A percentile compares a stretch with the other conserved stretches of the same genome.
These are phyloP conservation scores for Berberis thunbergii DNA, from an alignment of 164 flowering plant genomes.

Conservation along the genomic window DNA sequence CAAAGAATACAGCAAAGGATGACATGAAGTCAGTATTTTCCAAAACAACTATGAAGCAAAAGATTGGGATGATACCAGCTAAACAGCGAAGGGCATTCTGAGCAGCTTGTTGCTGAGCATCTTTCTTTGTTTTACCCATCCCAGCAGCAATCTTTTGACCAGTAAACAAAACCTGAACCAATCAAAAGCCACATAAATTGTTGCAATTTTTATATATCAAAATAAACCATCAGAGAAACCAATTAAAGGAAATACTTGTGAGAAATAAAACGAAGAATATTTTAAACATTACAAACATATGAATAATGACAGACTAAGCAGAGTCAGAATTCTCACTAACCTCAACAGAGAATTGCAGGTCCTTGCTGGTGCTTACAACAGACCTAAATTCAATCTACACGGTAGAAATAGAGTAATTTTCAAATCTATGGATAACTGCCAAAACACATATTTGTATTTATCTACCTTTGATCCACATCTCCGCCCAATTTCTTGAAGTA, in stretches of 20 bases:
- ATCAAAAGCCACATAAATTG: background rate
- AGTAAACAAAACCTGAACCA: constrained; percentile 62
- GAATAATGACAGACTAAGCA: background rate
- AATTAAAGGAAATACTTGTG: too few species aligned
- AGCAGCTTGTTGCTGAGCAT: constrained; percentile 94
- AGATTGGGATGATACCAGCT: constrained; percentile 46
- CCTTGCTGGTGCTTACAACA: constrained; percentile 61
- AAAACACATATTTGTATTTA: background rate
- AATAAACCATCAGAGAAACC: too few species aligned
- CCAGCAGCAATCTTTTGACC: constrained; percentile 94
- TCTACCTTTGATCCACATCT: constrained; percentile 72
- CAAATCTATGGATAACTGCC: background rate
- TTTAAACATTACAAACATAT: background rate
- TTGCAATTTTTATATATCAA: too few species aligned
- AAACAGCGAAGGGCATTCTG: constrained; percentile 70
- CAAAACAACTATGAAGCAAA: constrained; percentile 1
- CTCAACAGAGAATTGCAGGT: constrained; percentile 84
- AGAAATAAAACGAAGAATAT: too few species aligned
- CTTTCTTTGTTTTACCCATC: constrained; percentile 80
- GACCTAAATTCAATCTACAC: constrained; percentile 81
- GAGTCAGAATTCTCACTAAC: constrained; percentile 27
- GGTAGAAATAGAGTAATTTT: constrained; percentile 5
- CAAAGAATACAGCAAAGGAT: too few species aligned
- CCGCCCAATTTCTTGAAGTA: constrained; percentile 85
- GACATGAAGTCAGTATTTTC: background rate